Conservation (phyloP, 495 filamentous ascomycete species). For the Oidiodendron maius region DNA sequence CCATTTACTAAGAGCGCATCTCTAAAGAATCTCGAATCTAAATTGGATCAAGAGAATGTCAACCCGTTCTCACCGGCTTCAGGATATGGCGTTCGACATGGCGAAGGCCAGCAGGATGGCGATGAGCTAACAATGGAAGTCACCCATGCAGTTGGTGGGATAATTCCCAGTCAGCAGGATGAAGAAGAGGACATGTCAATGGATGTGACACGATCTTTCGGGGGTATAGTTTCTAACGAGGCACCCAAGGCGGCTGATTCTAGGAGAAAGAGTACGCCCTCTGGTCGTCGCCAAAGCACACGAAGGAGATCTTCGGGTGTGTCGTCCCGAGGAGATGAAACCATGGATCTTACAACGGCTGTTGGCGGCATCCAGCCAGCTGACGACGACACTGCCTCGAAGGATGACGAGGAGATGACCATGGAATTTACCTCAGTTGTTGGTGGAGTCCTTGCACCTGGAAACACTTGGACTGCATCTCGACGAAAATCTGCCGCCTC, state of each 20-base stretch:
- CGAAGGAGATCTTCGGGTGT: constrained; percentile 21
- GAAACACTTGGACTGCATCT: constrained; percentile 20
- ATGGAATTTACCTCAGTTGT: constrained; percentile 83
- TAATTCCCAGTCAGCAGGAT: constrained; percentile 46
- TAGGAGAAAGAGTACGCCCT: constrained; percentile 13
- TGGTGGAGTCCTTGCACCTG: constrained; percentile 64
- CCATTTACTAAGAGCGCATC: constrained; percentile 54
- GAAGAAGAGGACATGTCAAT: constrained; percentile 57
- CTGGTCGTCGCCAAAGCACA: constrained; percentile 22
- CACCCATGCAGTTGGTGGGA: constrained; percentile 76
- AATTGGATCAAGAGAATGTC: constrained; percentile 57
- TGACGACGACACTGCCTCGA: constrained; percentile 17
- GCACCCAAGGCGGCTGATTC: not conserved
- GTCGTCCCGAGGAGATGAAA: constrained; percentile 47
- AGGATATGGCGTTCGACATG: constrained; percentile 23
- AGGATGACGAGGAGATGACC: constrained; percentile 60
- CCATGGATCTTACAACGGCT: constrained; percentile 75
- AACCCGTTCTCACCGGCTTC: constrained; percentile 38
- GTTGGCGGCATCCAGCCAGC: constrained; percentile 52
- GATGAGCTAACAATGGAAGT: constrained; percentile 74
- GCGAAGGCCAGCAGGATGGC: constrained; percentile 30
- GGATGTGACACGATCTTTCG: constrained; percentile 79
- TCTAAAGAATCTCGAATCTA: constrained; percentile 17
- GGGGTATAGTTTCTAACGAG: constrained; percentile 57
- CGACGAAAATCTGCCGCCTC: constrained; percentile 15